Conservation (phyloP, 495 filamentous ascomycete genomes). For the Hypomontagnella submonticulosa region DNA sequence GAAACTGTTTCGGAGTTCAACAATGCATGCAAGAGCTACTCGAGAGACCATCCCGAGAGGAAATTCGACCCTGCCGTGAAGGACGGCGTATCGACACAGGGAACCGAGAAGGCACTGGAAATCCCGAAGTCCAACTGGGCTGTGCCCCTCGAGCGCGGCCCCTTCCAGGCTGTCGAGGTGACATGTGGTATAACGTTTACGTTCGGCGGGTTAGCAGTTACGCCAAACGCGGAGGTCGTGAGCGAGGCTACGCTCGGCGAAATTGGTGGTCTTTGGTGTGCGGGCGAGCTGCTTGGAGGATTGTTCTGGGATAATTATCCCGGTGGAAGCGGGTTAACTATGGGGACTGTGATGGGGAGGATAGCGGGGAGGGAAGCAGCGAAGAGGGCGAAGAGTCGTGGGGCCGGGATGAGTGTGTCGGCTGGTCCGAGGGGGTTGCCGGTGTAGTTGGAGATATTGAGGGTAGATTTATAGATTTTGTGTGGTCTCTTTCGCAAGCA, state of each 20-base stretch:
- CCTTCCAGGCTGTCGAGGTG: conserved; percentile 69
- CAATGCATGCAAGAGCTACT: conserved; percentile 55
- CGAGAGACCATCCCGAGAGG: conserved; percentile 50
- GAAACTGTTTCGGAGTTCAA: conserved; percentile 65
- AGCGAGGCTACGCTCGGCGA: conserved; percentile 52
- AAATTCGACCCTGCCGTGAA: conserved; percentile 65
- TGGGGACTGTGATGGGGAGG: conserved; percentile 42
- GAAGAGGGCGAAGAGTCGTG: conserved; percentile 17
- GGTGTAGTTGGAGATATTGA: too few relatives aligned
- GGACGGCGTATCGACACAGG: conserved; percentile 68
- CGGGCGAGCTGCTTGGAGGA: conserved; percentile 71
- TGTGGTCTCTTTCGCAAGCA: too few relatives aligned
- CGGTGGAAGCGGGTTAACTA: conserved; percentile 70
- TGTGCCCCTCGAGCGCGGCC: conserved; percentile 61
- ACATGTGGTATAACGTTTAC: conserved; percentile 72
- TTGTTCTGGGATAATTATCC: conserved; percentile 73
- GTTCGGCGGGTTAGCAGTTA: conserved; percentile 68
- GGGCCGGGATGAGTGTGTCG: neutral
- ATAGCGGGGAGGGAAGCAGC: conserved; percentile 39
- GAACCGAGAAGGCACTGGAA: conserved; percentile 44
- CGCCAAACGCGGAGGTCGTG: conserved; percentile 61
- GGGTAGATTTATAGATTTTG: too few relatives aligned
- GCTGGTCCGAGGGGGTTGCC: too few relatives aligned
- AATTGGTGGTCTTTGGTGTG: conserved; percentile 65
- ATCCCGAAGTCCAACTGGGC: conserved; percentile 74